A percentile compares a stretch with the other conserved stretches of the same genome.
phyloP scores from a whole-genome alignment of 192 early-diverging fungal genomes.

The Coemansia sp. region DNA sequence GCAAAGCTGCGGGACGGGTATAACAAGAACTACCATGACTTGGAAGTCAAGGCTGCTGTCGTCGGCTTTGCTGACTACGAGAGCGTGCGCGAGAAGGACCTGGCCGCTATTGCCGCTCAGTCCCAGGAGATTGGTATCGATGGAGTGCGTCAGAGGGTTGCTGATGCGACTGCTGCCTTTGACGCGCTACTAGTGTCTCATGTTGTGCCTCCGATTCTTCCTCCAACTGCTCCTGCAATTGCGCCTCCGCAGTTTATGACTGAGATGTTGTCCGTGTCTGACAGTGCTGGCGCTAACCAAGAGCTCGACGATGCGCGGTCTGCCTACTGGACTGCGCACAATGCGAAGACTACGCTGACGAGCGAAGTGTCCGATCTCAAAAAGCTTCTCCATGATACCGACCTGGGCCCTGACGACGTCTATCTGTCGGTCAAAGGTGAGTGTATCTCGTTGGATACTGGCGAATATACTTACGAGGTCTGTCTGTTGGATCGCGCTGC shows the following conservation, averaged over 20 bases:
- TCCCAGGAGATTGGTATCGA: constrained; percentile 24
- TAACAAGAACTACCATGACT: constrained; percentile 63
- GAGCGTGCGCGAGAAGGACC: constrained; percentile 30
- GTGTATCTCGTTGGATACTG: constrained; percentile 72
- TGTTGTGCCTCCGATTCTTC: background rate
- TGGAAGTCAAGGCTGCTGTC: constrained; percentile 60
- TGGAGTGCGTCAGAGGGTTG: constrained; percentile 26
- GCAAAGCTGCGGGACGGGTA: constrained; percentile 50
- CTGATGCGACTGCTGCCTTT: constrained; percentile 15
- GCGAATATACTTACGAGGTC: constrained; percentile 70
- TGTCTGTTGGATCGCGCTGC: constrained; percentile 80
- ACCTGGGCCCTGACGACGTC: constrained; percentile 74
- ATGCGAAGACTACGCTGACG: constrained; percentile 24
- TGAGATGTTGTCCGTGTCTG: background rate
- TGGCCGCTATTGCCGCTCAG: background rate
- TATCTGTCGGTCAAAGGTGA: constrained; percentile 70
- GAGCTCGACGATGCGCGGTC: constrained; percentile 27
- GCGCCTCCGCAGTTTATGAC: background rate
- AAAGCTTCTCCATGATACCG: constrained; percentile 58
- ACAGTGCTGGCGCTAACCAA: background rate
- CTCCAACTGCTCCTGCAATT: background rate
- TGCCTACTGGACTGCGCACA: constrained; percentile 26
- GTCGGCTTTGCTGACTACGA: constrained; percentile 44
- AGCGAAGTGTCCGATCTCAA: constrained; percentile 56
- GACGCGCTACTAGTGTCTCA: background rate